Percentiles rank a stretch among this genome's conserved stretches.
phyloP scores from a whole-genome alignment of 208 protist genomes.

The Crithidia bombi region DNA sequence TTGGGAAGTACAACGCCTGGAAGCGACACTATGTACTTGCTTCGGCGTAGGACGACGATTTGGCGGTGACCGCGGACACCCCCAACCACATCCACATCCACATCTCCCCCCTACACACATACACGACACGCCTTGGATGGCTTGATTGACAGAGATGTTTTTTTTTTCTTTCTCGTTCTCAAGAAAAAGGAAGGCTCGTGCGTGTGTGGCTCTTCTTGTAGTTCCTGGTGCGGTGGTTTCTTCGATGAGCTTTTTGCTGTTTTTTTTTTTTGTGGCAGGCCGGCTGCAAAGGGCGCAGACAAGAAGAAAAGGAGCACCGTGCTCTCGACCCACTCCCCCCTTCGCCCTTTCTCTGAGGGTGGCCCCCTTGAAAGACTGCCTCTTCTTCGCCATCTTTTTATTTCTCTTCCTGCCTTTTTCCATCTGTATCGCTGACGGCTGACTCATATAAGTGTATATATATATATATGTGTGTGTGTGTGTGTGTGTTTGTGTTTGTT shows the following conservation, averaged over 20 bases:
- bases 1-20: slow-evolving; percentile 90
- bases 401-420: background rate
- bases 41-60: background rate
- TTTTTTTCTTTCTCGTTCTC: background rate
- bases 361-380: too few species aligned
- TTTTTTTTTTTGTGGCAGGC: too few species aligned
- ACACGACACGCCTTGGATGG: background rate
- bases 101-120: background rate
- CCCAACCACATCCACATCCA: too few species aligned
- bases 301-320: too few species aligned
- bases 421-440: too few species aligned
- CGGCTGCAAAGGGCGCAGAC: too few species aligned
- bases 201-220: too few species aligned
- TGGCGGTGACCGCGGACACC: background rate
- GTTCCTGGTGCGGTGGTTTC: too few species aligned
- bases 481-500: slow-evolving; percentile 13
- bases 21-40: slow-evolving; percentile 46
- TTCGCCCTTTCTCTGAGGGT: too few species aligned
- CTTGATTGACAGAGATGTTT: background rate
- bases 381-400: background rate
- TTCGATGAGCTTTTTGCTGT: too few species aligned
- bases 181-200: background rate
- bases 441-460: slow-evolving; percentile 15
- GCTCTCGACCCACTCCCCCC: too few species aligned
- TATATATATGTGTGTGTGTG: slow-evolving; percentile 21